Evolutionary conservation across 2,329 filamentous ascomycete genomes (phyloP).

Genomic region (Diplocarpon mali): DNA sequence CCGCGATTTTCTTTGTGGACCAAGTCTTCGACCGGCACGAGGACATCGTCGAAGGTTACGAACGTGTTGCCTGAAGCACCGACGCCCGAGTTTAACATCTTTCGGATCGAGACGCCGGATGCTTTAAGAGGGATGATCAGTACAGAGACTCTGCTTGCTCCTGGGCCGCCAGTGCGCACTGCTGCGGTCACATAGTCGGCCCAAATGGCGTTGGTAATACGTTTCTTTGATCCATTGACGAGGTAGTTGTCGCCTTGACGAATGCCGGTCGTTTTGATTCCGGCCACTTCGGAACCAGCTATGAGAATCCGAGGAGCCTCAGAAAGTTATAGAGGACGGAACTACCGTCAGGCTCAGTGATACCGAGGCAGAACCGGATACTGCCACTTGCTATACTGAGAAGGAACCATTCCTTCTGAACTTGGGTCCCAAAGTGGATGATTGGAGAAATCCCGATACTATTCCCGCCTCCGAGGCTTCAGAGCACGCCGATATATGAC

Average conservation of each 20-base stretch:
- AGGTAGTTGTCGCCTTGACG: slow-evolving; percentile 41
- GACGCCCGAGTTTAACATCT: slow-evolving; percentile 55
- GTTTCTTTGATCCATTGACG: slow-evolving; percentile 58
- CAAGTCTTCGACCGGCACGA: slow-evolving; percentile 41
- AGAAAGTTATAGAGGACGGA: slow-evolving; percentile 9
- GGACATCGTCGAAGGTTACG: slow-evolving; percentile 43
- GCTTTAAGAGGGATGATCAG: slow-evolving; percentile 42
- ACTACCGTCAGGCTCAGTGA: slow-evolving; percentile 50
- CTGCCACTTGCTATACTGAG: slow-evolving; percentile 46
- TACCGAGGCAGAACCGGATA: slow-evolving; percentile 51
- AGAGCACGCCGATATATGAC: slow-evolving; percentile 45
- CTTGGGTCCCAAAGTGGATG: slow-evolving; percentile 47
- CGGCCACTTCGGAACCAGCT: slow-evolving; percentile 54
- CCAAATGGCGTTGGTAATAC: slow-evolving; percentile 53
- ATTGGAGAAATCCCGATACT: slow-evolving; percentile 54
- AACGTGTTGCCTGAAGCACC: slow-evolving; percentile 48
- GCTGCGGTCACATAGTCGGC: slow-evolving; percentile 52
- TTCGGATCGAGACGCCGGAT: slow-evolving; percentile 39
- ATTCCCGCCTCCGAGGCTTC: slow-evolving; percentile 47
- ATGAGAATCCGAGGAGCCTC: slow-evolving; percentile 5
- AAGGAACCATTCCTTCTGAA: slow-evolving; percentile 48
- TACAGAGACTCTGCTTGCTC: slow-evolving; percentile 42
- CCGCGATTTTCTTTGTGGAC: slow-evolving; percentile 43
- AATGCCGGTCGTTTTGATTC: slow-evolving; percentile 47
- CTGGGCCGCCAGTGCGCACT: slow-evolving; percentile 45